phyloP scores from a whole-genome alignment of 345 rosid species.

The Diplotaxis tenuifolia region DNA sequence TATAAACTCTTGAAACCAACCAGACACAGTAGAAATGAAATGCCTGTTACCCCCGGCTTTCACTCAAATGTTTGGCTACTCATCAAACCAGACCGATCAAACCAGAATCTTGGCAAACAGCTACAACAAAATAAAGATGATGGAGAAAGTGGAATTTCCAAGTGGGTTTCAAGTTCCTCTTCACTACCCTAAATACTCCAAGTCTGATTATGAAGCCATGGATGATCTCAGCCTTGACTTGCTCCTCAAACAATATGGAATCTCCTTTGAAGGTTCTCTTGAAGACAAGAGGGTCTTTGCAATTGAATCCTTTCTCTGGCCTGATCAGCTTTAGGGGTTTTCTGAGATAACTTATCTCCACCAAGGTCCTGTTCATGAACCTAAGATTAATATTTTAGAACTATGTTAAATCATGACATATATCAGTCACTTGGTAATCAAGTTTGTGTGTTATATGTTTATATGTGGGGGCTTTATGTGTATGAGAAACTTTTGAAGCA shows the following conservation, averaged over 20 bases:
- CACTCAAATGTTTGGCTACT: slow-evolving; percentile 38
- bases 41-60: slow-evolving; percentile 36
- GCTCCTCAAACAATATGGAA: slow-evolving; percentile 55
- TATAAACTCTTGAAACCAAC: not conserved
- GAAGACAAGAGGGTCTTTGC: slow-evolving; percentile 53
- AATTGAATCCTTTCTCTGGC: slow-evolving; percentile 54
- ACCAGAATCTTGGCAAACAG: not conserved
- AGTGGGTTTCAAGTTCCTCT: slow-evolving; percentile 57
- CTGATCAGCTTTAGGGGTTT: slow-evolving; percentile 39
- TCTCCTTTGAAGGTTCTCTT: slow-evolving; percentile 40
- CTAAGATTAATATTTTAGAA: slow-evolving; percentile 9
- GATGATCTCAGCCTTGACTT: slow-evolving; percentile 50
- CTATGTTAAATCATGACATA: not conserved
- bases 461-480: slow-evolving; percentile 5
- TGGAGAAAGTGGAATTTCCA: slow-evolving; percentile 37
- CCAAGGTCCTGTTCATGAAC: not conserved
- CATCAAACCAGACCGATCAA: slow-evolving; percentile 10
- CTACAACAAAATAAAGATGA: slow-evolving; percentile 10
- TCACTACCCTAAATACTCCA: slow-evolving; percentile 52
- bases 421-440: not conserved
- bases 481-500: not conserved
- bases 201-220: slow-evolving; percentile 56
- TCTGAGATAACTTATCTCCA: not conserved
- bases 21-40: slow-evolving; percentile 38
- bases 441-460: not conserved